Evolutionary conservation across 148 eudicot species (phyloP).

Genomic region (Spergularia marina): DNA sequence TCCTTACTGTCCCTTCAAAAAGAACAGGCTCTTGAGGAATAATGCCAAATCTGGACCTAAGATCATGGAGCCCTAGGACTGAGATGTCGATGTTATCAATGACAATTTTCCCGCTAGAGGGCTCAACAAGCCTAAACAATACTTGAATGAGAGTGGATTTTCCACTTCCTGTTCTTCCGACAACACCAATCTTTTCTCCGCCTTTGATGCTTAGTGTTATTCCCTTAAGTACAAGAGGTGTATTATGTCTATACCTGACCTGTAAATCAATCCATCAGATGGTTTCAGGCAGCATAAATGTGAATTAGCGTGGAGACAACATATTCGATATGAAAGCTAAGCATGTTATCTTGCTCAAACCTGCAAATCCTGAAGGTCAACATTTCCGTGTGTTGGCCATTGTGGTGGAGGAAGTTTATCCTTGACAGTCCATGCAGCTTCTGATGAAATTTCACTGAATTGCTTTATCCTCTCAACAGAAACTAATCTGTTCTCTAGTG

Average conservation of each 20-base stretch:
- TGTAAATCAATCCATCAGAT: slow-evolving; percentile 24
- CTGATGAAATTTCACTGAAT: slow-evolving; percentile 69
- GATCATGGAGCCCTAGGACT: slow-evolving; percentile 76
- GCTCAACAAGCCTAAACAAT: slow-evolving; percentile 89
- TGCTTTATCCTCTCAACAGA: slow-evolving; percentile 95
- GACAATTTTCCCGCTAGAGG: slow-evolving; percentile 66
- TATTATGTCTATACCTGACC: slow-evolving; percentile 84
- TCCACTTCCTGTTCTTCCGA: slow-evolving; percentile 95
- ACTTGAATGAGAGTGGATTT: slow-evolving; percentile 93
- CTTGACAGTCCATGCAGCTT: slow-evolving; percentile 73
- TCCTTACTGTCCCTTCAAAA: slow-evolving; percentile 91
- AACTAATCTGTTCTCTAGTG: slow-evolving; percentile 85
- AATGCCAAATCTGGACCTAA: slow-evolving; percentile 92
- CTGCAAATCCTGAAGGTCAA: slow-evolving; percentile 70
- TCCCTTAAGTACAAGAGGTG: slow-evolving; percentile 88
- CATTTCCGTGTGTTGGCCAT: slow-evolving; percentile 77
- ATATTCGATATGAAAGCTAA: background rate
- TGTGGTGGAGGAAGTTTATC: slow-evolving; percentile 57
- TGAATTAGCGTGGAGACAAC: background rate
- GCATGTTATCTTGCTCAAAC: slow-evolving; percentile 24
- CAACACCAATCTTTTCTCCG: slow-evolving; percentile 92
- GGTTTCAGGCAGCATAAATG: background rate
- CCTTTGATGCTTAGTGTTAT: slow-evolving; percentile 67
- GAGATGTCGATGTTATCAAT: slow-evolving; percentile 74
- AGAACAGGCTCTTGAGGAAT: slow-evolving; percentile 99